Base-by-base conservation (phyloP, 257 asterid genomes). In the Solanum ahanhuiri region DNA sequence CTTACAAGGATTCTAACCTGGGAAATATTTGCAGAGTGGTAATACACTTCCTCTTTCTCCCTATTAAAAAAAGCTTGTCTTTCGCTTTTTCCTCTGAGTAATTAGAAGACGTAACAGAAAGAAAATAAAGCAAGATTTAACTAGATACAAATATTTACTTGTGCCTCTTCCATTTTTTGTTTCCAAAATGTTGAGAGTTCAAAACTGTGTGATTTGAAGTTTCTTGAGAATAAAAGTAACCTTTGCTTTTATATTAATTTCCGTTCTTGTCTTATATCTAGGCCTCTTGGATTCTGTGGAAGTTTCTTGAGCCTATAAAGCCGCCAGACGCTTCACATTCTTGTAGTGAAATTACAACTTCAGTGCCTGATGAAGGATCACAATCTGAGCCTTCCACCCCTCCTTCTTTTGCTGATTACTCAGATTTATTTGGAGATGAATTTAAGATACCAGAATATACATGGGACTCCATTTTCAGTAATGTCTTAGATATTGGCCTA, bases 21-120 rank as follows among this genome's bases (percentile, higher is more conserved):
- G 98, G 98, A 85, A 91, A 69, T 85, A 91, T 95, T 88, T 96
- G 98, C 93, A 92, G 93, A 89, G 90, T 92, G 98, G 99, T 96
- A 89, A 92, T 92, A 31, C 22, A 23, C 63, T 54, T 34, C 3
- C 71, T 22, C 86, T 83, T 87, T 69, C 39, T 71, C 63, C 75
- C 41, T 60, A 77, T 66, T 83, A 41, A 85, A 34, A 17, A 58
- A 23, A 11, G 77, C 35, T 6, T 63, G 3, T 83, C 66, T 7
- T 35, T 83, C 23, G 30, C 57, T 41, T 45, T 71, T 73, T 23
- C n/a, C 63, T 45, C 41, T 45, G 35, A 37, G 86, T 37, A 23
- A 39, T 34, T 37, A 85, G 81, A 85, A 70, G 64, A 77, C 25
- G 48, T 28, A 43, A 15, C 83, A 77, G 64, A 77, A 25, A 77